Percentiles rank a stretch among this genome's conserved stretches.
Conservation (phyloP, 805 yeast genomes). For the Wickerhamomyces subpelliculosus region DNA sequence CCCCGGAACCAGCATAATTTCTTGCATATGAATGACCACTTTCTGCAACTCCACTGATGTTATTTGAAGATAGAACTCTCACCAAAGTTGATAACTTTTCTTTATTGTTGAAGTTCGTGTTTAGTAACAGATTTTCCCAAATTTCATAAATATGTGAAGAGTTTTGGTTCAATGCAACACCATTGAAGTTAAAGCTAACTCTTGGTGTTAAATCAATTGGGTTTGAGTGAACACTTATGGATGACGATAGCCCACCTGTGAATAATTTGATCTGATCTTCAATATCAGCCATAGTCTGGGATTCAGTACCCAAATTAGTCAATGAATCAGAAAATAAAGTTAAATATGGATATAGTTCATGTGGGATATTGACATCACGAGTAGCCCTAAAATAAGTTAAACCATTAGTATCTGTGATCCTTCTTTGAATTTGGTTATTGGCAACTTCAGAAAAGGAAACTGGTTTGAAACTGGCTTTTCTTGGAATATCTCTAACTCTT, state of each 20-base stretch:
- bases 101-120: constrained; percentile 61
- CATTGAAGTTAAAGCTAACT: constrained; percentile 51
- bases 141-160: constrained; percentile 52
- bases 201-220: constrained; percentile 45
- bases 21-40: constrained; percentile 84
- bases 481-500: constrained; percentile 64
- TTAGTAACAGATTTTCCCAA: constrained; percentile 59
- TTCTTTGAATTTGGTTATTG: constrained; percentile 29
- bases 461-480: constrained; percentile 36
- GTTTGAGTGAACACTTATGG: constrained; percentile 47
- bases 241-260: constrained; percentile 82
- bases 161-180: constrained; percentile 65
- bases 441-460: constrained; percentile 23
- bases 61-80: constrained; percentile 68
- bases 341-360: constrained; percentile 56
- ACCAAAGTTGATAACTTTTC: constrained; percentile 70
- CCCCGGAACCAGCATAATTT: constrained; percentile 53
- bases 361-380: constrained; percentile 55
- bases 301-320: constrained; percentile 78
- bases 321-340: constrained; percentile 75
- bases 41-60: constrained; percentile 73
- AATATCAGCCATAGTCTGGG: constrained; percentile 65
- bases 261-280: constrained; percentile 77
- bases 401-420: constrained; percentile 73
- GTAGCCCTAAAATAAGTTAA: constrained; percentile 69